Evolutionary conservation across 208 protist genomes (phyloP).

Genomic region (Acanthamoeba culbertsoni): DNA sequence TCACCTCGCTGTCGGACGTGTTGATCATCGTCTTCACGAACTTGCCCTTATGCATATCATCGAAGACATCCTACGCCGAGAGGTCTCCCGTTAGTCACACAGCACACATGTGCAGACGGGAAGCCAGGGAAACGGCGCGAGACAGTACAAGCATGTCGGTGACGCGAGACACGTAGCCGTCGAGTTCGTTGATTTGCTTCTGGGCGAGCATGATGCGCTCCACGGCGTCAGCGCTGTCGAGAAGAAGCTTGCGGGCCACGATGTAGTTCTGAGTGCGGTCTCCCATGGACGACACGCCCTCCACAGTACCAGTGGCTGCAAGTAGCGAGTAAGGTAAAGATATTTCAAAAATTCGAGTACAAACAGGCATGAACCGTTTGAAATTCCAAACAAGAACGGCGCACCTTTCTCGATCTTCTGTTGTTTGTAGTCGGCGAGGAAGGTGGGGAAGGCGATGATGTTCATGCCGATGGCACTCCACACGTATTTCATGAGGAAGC

Average conservation of each 20-base stretch:
- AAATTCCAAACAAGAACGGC: background rate
- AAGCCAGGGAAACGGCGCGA: background rate
- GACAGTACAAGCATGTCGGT: background rate
- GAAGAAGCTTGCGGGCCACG: background rate
- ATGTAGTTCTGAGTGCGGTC: constrained; percentile 44
- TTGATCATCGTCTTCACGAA: constrained; percentile 32
- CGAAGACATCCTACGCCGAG: background rate
- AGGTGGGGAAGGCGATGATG: constrained; percentile 30
- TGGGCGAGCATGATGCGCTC: constrained; percentile 32
- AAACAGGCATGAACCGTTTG: too few species aligned
- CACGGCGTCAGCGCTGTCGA: background rate
- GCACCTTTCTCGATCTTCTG: background rate
- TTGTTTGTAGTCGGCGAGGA: constrained; percentile 20
- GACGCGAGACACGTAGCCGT: constrained; percentile 4
- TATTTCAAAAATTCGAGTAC: background rate
- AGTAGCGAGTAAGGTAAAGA: background rate
- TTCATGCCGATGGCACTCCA: constrained; percentile 44
- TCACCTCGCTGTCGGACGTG: background rate
- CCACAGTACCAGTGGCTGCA: background rate
- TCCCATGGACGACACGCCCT: background rate
- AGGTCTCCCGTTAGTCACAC: background rate
- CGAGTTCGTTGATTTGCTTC: constrained; percentile 31
- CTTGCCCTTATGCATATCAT: background rate
- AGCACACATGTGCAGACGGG: background rate
- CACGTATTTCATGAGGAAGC: constrained; percentile 14